Conservation (phyloP, 2,329 filamentous ascomycete genomes). For the Cylindrodendrum hubeiense region DNA sequence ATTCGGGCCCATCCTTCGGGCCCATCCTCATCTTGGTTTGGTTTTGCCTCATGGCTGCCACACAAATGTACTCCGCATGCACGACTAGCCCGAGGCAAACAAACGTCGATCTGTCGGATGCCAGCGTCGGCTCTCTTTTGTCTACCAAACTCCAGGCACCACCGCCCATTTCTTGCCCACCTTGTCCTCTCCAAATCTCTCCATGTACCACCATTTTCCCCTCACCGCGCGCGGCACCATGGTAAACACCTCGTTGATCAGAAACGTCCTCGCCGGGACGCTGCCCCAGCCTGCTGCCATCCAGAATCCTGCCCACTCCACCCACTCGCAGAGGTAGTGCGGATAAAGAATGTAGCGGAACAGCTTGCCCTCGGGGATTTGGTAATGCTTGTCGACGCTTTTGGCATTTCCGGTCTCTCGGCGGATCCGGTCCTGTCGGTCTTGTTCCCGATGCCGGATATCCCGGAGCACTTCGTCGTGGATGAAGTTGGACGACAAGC, state of each 20-base stretch:
- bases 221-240: slow-evolving; percentile 90
- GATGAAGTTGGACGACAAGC: slow-evolving; percentile 84
- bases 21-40: not conserved
- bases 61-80: not conserved
- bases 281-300: slow-evolving; percentile 77
- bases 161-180: slow-evolving; percentile 82
- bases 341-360: slow-evolving; percentile 89
- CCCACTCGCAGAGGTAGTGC: slow-evolving; percentile 96
- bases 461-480: slow-evolving; percentile 92
- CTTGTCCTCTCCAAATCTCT: slow-evolving; percentile 88
- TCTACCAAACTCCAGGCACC: slow-evolving; percentile 63
- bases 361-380: slow-evolving; percentile 84
- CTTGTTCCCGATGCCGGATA: slow-evolving; percentile 79
- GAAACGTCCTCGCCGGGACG: slow-evolving; percentile 82
- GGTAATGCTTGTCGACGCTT: slow-evolving; percentile 80
- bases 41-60: not conserved
- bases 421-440: slow-evolving; percentile 60
- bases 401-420: slow-evolving; percentile 46
- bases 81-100: slow-evolving; percentile 5
- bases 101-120: slow-evolving; percentile 22
- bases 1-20: not conserved
- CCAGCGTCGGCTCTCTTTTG: not conserved
- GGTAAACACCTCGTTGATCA: slow-evolving; percentile 87
- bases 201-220: slow-evolving; percentile 87
- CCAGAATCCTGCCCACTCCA: slow-evolving; percentile 94